Evolutionary conservation across 768 basidiomycete species (phyloP).

Genomic region (Tylopilus sp.): DNA sequence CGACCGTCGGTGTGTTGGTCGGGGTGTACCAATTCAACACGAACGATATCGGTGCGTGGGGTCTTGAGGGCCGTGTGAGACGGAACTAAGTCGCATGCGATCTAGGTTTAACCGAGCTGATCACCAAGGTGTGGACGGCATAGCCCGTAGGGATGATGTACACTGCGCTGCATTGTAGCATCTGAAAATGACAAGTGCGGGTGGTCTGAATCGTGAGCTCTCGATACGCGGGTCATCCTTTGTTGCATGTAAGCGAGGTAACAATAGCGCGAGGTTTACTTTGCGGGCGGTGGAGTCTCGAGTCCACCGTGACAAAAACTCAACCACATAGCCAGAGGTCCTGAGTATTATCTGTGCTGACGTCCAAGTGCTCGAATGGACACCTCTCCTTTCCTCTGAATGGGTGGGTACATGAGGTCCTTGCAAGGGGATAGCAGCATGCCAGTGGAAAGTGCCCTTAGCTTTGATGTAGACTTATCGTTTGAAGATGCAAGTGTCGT

Average conservation of each 20-base stretch:
- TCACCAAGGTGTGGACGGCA: constrained; percentile 80
- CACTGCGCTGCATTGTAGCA: not conserved
- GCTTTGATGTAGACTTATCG: no score
- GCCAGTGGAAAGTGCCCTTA: no score
- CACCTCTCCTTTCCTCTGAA: no score
- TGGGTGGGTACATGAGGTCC: no score
- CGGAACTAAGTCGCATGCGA: constrained; percentile 1
- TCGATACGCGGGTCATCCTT: not conserved
- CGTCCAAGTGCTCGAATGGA: no score
- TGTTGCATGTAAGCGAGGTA: not conserved
- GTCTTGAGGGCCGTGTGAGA: not conserved
- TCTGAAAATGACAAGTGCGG: not conserved
- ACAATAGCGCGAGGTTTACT: not conserved
- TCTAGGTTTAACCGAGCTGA: constrained; percentile 85
- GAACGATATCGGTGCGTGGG: constrained; percentile 79
- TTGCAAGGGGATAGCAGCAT: no score
- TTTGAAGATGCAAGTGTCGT: no score
- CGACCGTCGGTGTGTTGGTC: constrained; percentile 78
- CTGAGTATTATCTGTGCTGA: no score
- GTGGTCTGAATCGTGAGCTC: not conserved
- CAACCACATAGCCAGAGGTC: no score
- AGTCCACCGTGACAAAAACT: no score
- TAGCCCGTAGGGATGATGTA: constrained; percentile 34
- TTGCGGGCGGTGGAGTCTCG: no score
- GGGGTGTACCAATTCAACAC: constrained; percentile 99